A percentile compares a stretch with the other conserved stretches of the same genome.
These are phyloP conservation scores for Diaporthe longicolla DNA, from an alignment of 2,329 filamentous ascomycete genomes.

Conservation along the genomic window DNA sequence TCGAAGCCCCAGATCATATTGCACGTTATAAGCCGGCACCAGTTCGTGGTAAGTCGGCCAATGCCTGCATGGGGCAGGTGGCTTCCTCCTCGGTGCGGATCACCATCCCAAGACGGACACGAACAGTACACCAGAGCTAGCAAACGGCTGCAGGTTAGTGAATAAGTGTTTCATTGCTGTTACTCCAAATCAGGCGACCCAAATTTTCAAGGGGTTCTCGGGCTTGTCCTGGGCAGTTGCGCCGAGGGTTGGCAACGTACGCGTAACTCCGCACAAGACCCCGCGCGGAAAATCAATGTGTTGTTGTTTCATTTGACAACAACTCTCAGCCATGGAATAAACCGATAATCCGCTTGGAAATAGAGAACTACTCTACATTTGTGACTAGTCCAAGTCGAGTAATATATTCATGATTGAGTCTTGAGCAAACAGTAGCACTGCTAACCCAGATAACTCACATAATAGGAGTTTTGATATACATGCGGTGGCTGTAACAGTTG, in stretches of 20 bases:
- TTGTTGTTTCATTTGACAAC: neutral
- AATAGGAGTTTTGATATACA: neutral
- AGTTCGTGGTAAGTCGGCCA: neutral
- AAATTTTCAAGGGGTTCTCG: slow-evolving; percentile 4
- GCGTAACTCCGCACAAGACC: slow-evolving; percentile 18
- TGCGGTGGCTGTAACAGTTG: neutral
- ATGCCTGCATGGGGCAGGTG: slow-evolving; percentile 11
- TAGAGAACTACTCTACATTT: neutral
- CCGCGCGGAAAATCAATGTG: slow-evolving; percentile 11
- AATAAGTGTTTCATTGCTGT: slow-evolving; percentile 20
- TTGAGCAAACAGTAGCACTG: neutral
- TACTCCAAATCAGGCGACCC: slow-evolving; percentile 29
- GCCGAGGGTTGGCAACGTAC: slow-evolving; percentile 17
- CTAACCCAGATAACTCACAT: neutral
- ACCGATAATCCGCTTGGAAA: neutral
- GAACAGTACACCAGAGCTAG: neutral
- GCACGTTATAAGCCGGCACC: neutral
- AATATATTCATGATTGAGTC: neutral
- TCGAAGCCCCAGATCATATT: neutral
- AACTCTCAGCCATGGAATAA: neutral
- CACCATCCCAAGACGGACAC: slow-evolving; percentile 18
- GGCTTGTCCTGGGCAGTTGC: neutral
- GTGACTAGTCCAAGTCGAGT: neutral
- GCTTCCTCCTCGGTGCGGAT: neutral
- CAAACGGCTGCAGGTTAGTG: slow-evolving; percentile 1